These are phyloP conservation scores for Cadophora gregata DNA, from an alignment of 2,329 filamentous ascomycete genomes.

Conservation along the genomic window DNA sequence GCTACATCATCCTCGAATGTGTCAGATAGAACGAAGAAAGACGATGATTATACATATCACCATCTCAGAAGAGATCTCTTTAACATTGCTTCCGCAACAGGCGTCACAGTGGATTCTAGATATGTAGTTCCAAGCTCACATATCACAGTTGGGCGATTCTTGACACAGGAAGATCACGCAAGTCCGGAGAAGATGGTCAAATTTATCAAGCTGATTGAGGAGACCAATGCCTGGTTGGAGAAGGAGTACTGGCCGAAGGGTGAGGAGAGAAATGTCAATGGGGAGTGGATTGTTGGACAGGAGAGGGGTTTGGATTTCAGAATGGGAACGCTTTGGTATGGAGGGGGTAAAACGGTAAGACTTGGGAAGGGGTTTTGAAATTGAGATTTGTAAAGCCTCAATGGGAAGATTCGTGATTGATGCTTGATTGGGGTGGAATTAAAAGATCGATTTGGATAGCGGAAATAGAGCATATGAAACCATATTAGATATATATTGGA, in stretches of 20 bases:
- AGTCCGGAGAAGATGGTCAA: constrained; percentile 55
- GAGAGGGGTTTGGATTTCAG: constrained; percentile 81
- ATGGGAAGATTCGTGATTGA: not conserved
- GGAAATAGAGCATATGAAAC: no score
- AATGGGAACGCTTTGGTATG: constrained; percentile 85
- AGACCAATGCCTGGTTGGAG: constrained; percentile 78
- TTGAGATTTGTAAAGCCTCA: not conserved
- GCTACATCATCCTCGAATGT: constrained; percentile 24
- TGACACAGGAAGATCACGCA: constrained; percentile 69
- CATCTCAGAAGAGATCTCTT: constrained; percentile 85
- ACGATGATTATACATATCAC: constrained; percentile 83
- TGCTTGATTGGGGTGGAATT: not conserved
- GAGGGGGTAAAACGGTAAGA: constrained; percentile 74
- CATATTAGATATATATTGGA: no score
- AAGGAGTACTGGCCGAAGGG: constrained; percentile 70
- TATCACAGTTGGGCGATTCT: constrained; percentile 84
- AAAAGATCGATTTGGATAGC: not conserved
- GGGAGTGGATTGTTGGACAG: constrained; percentile 88
- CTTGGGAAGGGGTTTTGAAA: constrained; percentile 64
- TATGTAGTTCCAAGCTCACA: constrained; percentile 92
- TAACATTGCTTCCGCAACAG: constrained; percentile 62
- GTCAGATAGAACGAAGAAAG: constrained; percentile 47
- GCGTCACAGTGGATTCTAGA: constrained; percentile 74
- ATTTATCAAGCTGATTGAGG: constrained; percentile 75
- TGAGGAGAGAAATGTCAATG: constrained; percentile 52